Evolutionary conservation across 805 yeast genomes (phyloP).

Genomic region (Sugiyamaella qingdaonensis): DNA sequence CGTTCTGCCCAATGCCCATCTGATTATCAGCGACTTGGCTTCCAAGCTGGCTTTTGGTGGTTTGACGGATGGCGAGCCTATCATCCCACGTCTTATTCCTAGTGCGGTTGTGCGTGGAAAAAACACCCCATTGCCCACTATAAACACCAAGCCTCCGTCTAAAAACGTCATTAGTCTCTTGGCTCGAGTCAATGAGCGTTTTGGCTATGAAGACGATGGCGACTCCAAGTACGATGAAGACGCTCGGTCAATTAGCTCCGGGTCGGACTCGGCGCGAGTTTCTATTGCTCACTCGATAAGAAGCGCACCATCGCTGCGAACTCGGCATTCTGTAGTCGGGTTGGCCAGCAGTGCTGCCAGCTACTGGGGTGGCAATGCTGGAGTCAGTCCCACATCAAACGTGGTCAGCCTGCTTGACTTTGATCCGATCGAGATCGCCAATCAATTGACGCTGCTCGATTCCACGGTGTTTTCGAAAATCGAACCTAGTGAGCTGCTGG

Average conservation of each 20-base stretch:
- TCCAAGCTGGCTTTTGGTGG: conserved; percentile 12
- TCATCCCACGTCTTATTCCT: conserved; percentile 18
- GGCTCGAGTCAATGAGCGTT: conserved; percentile 8
- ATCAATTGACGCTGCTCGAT: conserved; percentile 35
- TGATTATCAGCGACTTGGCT: conserved; percentile 21
- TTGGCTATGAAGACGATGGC: conserved; percentile 8
- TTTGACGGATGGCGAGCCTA: conserved; percentile 21
- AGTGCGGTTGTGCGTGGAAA: not conserved
- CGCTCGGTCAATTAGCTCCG: conserved; percentile 8
- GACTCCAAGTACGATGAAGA: conserved; percentile 8
- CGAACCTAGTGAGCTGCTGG: conserved; percentile 31
- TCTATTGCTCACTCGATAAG: not conserved
- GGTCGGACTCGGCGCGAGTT: conserved; percentile 17
- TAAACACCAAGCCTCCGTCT: conserved; percentile 4
- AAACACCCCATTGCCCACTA: not conserved
- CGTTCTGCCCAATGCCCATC: conserved; percentile 17
- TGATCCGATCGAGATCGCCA: conserved; percentile 32
- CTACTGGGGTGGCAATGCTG: conserved; percentile 1
- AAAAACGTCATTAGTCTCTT: conserved; percentile 12
- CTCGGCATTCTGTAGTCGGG: not conserved
- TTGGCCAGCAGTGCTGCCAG: not conserved
- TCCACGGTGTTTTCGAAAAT: conserved; percentile 27
- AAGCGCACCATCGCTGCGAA: not conserved
- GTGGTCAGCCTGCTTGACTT: conserved; percentile 25
- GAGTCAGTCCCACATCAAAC: not conserved